phyloP scores from a whole-genome alignment of 345 rosid species.

The Raphanus raphanistrum region DNA sequence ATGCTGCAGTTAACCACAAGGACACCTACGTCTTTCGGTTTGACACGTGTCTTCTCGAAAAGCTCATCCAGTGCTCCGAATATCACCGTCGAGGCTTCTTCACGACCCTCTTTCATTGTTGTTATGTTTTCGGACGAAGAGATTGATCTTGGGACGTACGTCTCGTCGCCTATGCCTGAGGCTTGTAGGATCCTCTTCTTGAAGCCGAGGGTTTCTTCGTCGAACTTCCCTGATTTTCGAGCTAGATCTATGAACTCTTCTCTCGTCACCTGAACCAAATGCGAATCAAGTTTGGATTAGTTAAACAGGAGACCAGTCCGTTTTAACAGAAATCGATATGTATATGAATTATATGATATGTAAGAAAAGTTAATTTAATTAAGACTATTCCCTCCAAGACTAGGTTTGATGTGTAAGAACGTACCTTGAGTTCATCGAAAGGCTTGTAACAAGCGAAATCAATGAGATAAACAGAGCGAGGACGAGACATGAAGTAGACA shows the following conservation, averaged over 20 bases:
- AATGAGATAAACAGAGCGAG: constrained; percentile 77
- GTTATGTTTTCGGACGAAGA: constrained; percentile 52
- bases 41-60: constrained; percentile 70
- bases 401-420: background rate
- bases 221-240: constrained; percentile 62
- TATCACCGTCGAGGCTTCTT: constrained; percentile 77
- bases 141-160: constrained; percentile 69
- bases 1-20: constrained; percentile 93
- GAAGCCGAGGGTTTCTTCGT: constrained; percentile 60
- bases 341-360: too few relatives aligned
- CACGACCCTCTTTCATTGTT: constrained; percentile 88
- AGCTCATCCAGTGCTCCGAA: constrained; percentile 90
- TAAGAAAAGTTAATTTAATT: too few relatives aligned
- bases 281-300: background rate
- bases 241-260: constrained; percentile 66
- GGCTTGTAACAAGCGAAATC: constrained; percentile 87
- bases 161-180: constrained; percentile 88
- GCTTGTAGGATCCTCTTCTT: constrained; percentile 63
- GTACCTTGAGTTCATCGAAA: constrained; percentile 79
- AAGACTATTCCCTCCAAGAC: background rate
- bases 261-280: constrained; percentile 54
- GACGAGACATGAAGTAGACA: constrained; percentile 80
- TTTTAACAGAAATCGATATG: too few relatives aligned
- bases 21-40: constrained; percentile 85
- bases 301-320: too few relatives aligned